phyloP scores from a whole-genome alignment of 1,139 yeast genomes.

The Hansenula sp. region DNA sequence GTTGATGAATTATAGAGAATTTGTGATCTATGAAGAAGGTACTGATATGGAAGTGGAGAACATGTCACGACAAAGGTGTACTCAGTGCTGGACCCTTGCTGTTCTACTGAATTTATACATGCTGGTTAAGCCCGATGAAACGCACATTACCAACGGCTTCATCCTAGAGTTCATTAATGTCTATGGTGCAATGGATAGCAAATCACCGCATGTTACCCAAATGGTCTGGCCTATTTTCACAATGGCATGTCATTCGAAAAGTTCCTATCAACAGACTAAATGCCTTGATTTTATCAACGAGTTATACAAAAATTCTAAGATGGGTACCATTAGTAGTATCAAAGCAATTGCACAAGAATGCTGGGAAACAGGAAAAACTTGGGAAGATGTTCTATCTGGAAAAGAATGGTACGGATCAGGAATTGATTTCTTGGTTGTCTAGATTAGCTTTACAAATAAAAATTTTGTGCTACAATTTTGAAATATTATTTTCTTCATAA shows the following conservation, averaged over 20 bases:
- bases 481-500: not conserved
- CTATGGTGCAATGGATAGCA: slow-evolving; percentile 39
- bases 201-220: slow-evolving; percentile 46
- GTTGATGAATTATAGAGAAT: slow-evolving; percentile 41
- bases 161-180: slow-evolving; percentile 43
- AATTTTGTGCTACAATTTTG: not conserved
- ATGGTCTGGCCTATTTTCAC: slow-evolving; percentile 60
- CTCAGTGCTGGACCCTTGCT: slow-evolving; percentile 53
- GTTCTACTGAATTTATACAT: slow-evolving; percentile 37
- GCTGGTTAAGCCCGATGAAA: slow-evolving; percentile 28
- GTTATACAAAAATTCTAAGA: slow-evolving; percentile 42
- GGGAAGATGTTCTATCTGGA: slow-evolving; percentile 37
- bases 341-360: slow-evolving; percentile 36
- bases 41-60: slow-evolving; percentile 28
- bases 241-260: slow-evolving; percentile 38
- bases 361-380: slow-evolving; percentile 36
- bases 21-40: slow-evolving; percentile 30
- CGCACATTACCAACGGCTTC: slow-evolving; percentile 26
- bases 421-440: slow-evolving; percentile 46
- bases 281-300: slow-evolving; percentile 34
- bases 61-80: slow-evolving; percentile 36
- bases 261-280: slow-evolving; percentile 27
- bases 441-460: slow-evolving; percentile 1
- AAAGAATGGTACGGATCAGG: slow-evolving; percentile 44
- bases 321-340: slow-evolving; percentile 46